Evolutionary conservation across 441 rosid genomes (phyloP).

Genomic region (Arabidopsis hybrid): DNA sequence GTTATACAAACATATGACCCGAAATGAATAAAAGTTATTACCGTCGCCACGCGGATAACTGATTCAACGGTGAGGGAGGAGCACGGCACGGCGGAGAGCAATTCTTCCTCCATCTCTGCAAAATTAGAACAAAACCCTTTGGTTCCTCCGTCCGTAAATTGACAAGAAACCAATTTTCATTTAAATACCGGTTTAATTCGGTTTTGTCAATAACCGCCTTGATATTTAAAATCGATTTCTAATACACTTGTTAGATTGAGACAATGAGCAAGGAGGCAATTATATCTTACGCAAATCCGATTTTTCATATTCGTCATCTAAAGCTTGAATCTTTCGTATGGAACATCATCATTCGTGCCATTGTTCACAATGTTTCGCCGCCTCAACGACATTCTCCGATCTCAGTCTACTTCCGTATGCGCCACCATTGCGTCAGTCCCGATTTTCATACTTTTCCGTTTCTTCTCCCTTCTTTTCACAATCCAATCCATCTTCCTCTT

Average conservation of each 20-base stretch:
- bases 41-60: slow-evolving; percentile 69
- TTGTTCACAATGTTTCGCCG: slow-evolving; percentile 18
- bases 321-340: slow-evolving; percentile 58
- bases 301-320: slow-evolving; percentile 46
- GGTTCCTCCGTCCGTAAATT: background rate
- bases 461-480: slow-evolving; percentile 53
- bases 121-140: slow-evolving; percentile 1
- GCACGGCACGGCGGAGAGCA: slow-evolving; percentile 63
- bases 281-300: slow-evolving; percentile 48
- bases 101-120: slow-evolving; percentile 57
- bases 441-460: slow-evolving; percentile 65
- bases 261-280: slow-evolving; percentile 42
- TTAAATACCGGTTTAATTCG: slow-evolving; percentile 18
- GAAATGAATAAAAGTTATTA: slow-evolving; percentile 27
- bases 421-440: slow-evolving; percentile 51
- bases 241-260: background rate
- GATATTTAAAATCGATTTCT: background rate
- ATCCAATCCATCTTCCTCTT: slow-evolving; percentile 41
- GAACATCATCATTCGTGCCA: slow-evolving; percentile 56
- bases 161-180: background rate
- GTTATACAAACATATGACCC: background rate
- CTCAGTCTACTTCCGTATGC: slow-evolving; percentile 57
- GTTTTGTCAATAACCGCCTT: slow-evolving; percentile 6
- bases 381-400: slow-evolving; percentile 39
- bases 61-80: slow-evolving; percentile 77